Conservation (phyloP, 345 rosid species). For the Eucalyptus marginata region DNA sequence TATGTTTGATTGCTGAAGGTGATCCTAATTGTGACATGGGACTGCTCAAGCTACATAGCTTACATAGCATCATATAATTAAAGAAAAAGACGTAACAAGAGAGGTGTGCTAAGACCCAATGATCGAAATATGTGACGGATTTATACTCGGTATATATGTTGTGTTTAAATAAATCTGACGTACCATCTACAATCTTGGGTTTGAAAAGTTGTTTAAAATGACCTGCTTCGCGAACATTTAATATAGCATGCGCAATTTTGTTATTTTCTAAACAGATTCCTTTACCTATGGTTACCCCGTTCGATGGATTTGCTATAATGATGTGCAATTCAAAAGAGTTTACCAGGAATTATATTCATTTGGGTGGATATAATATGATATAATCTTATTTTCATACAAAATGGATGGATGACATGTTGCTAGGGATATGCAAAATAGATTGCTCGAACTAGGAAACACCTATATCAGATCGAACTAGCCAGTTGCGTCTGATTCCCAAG, state of each 20-base stretch:
- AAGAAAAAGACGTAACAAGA: background rate
- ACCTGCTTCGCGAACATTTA: accelerated
- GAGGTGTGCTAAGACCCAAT: background rate
- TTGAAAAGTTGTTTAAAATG: background rate
- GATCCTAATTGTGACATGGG: background rate
- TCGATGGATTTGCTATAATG: background rate
- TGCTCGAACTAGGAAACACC: accelerated
- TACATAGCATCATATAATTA: background rate
- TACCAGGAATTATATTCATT: background rate
- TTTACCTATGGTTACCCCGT: background rate
- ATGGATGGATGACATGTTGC: background rate
- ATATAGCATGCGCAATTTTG: background rate
- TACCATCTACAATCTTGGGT: background rate
- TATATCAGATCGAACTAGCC: accelerated
- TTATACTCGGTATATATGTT: background rate
- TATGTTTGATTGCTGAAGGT: background rate
- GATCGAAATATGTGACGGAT: background rate
- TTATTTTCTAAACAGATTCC: background rate
- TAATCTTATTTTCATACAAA: background rate
- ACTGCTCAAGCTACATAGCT: background rate
- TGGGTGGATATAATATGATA: background rate
- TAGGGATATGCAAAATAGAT: no score
- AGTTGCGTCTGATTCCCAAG: accelerated
- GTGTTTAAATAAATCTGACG: background rate
- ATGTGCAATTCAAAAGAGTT: background rate